Percentiles rank a stretch among this genome's conserved stretches.
Evolutionary conservation across 768 basidiomycete genomes (phyloP).

Genomic region (Kwoniella dendrophila): DNA sequence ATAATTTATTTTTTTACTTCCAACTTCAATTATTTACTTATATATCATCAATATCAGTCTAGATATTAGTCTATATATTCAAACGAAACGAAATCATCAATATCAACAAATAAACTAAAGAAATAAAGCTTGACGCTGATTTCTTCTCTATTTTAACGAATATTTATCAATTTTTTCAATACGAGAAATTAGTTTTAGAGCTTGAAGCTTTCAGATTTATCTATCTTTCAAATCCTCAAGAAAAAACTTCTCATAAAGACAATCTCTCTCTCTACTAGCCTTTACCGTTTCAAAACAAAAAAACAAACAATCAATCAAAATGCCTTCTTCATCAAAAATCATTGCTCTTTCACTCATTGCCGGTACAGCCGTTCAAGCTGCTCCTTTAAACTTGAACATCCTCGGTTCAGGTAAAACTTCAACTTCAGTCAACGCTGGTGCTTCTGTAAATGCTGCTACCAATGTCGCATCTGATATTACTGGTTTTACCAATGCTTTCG

Average conservation of each 20-base stretch:
- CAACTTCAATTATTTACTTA: not conserved
- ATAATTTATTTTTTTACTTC: not conserved
- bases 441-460: slow-evolving; percentile 13
- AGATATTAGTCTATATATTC: not conserved
- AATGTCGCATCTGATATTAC: slow-evolving; percentile 20
- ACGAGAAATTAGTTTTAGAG: not conserved
- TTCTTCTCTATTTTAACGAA: not conserved
- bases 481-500: slow-evolving; percentile 23
- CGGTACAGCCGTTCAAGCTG: slow-evolving; percentile 21
- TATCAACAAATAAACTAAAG: not conserved
- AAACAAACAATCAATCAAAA: slow-evolving; percentile 7
- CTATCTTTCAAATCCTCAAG: slow-evolving; percentile 1
- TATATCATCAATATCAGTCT: not conserved
- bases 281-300: not conserved
- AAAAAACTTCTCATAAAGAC: not conserved
- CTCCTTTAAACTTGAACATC: slow-evolving; percentile 18
- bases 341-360: slow-evolving; percentile 25
- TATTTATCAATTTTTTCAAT: no score
- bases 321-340: slow-evolving; percentile 22
- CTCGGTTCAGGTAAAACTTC: slow-evolving; percentile 7
- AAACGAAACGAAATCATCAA: not conserved
- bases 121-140: not conserved
- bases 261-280: slow-evolving; percentile 3
- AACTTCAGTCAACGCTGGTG: slow-evolving; percentile 10
- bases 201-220: slow-evolving; percentile 16